phyloP scores from a whole-genome alignment of 805 yeast genomes.

The Metschnikowia sp. region DNA sequence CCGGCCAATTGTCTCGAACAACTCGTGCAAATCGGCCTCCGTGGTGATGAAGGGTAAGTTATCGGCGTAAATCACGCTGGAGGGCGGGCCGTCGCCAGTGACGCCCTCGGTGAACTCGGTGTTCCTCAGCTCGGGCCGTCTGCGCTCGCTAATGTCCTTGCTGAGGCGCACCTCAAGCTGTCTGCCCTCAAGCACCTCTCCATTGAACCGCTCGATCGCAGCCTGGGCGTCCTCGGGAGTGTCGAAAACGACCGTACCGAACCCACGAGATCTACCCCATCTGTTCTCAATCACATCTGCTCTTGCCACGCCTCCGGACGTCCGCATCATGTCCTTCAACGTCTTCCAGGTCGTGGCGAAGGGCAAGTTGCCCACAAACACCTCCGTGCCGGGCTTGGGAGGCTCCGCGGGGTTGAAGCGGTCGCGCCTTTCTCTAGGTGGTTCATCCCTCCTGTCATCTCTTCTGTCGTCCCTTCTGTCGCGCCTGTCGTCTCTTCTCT shows the following conservation, averaged over 20 bases:
- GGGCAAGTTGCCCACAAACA: slow-evolving; percentile 81
- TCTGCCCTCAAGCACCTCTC: slow-evolving; percentile 73
- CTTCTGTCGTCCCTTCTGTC: slow-evolving; percentile 8
- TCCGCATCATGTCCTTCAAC: slow-evolving; percentile 77
- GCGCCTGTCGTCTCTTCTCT: slow-evolving; percentile 17
- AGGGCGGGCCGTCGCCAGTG: slow-evolving; percentile 52
- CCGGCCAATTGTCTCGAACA: slow-evolving; percentile 80
- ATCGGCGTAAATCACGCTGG: slow-evolving; percentile 53
- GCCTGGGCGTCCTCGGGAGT: slow-evolving; percentile 63
- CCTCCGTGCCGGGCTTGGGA: slow-evolving; percentile 47
- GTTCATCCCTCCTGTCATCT: slow-evolving; percentile 17
- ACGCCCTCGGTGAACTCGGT: slow-evolving; percentile 67
- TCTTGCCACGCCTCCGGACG: slow-evolving; percentile 71
- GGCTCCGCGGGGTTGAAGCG: slow-evolving; percentile 12
- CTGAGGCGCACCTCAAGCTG: slow-evolving; percentile 78
- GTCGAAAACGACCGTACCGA: slow-evolving; percentile 74
- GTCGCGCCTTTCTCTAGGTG: slow-evolving; percentile 11
- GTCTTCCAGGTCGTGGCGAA: slow-evolving; percentile 81
- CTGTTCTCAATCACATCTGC: slow-evolving; percentile 72
- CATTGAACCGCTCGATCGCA: slow-evolving; percentile 70
- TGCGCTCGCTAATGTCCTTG: slow-evolving; percentile 17
- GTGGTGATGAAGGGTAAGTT: slow-evolving; percentile 92
- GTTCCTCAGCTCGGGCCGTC: slow-evolving; percentile 28
- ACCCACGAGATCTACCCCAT: slow-evolving; percentile 79
- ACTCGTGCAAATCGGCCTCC: slow-evolving; percentile 75